A percentile compares a stretch with the other conserved stretches of the same genome.
These are phyloP conservation scores for Chaetoscypha palmicola DNA, from an alignment of 2,329 filamentous ascomycete species.

Conservation along the genomic window DNA sequence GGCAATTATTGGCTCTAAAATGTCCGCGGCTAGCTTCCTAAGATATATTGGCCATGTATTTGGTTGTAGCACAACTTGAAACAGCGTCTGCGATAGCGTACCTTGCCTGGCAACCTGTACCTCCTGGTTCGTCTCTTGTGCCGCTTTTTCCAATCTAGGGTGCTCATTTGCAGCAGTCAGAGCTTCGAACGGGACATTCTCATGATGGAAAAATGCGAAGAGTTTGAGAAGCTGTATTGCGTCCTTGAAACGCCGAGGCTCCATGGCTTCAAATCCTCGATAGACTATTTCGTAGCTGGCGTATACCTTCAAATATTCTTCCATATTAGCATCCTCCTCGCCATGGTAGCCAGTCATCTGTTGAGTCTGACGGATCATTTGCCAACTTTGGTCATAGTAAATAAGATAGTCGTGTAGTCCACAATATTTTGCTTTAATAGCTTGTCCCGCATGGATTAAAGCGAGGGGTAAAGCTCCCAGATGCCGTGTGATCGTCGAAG, in stretches of 20 bases:
- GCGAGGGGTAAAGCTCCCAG: slow-evolving; percentile 28
- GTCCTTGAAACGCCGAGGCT: slow-evolving; percentile 22
- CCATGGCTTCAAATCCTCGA: slow-evolving; percentile 18
- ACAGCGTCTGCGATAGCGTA: too few relatives aligned
- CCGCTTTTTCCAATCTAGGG: too few relatives aligned
- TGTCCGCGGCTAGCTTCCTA: too few relatives aligned
- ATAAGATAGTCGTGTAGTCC: slow-evolving; percentile 9
- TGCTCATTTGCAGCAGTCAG: too few relatives aligned
- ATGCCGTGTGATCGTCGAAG: slow-evolving; percentile 16
- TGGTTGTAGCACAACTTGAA: too few relatives aligned
- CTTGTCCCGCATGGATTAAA: slow-evolving; percentile 25
- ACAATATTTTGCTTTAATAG: slow-evolving; percentile 9
- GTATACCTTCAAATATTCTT: slow-evolving; percentile 23
- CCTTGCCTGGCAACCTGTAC: too few relatives aligned
- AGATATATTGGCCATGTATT: too few relatives aligned
- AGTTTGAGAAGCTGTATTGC: slow-evolving; percentile 30
- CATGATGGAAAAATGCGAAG: slow-evolving; percentile 30
- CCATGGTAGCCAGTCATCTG: background rate
- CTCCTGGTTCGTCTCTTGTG: too few relatives aligned
- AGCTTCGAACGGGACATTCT: slow-evolving; percentile 26
- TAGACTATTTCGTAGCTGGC: slow-evolving; percentile 28
- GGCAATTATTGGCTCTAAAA: too few relatives aligned
- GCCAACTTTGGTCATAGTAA: slow-evolving; percentile 6
- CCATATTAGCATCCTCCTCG: background rate
- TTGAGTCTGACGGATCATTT: slow-evolving; percentile 10